Evolutionary conservation across 2,329 filamentous ascomycete species (phyloP).

Genomic region (Fusarium clavum): DNA sequence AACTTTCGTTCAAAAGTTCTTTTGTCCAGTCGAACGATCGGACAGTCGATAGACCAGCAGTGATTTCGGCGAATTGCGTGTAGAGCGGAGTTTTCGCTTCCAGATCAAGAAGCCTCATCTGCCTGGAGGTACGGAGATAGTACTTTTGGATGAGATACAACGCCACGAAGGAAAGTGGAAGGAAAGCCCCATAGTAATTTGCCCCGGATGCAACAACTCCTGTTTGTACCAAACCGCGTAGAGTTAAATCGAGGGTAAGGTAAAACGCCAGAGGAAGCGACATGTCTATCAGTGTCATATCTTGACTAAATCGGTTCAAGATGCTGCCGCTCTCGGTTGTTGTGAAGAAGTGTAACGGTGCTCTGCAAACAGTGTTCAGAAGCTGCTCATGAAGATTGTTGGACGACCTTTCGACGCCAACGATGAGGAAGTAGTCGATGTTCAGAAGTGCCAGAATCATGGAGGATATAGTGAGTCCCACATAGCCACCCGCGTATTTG

Average conservation of each 20-base stretch:
- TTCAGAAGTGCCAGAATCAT: constrained; percentile 25
- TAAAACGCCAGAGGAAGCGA: constrained; percentile 51
- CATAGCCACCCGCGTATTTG: constrained; percentile 41
- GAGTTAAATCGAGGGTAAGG: constrained; percentile 47
- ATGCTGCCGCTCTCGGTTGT: constrained; percentile 55
- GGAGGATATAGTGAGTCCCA: constrained; percentile 36
- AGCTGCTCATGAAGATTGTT: constrained; percentile 41
- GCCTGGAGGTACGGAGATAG: constrained; percentile 65
- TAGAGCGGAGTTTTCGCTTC: constrained; percentile 63
- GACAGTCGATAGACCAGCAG: constrained; percentile 60
- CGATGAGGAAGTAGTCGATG: constrained; percentile 41
- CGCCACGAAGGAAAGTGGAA: constrained; percentile 55
- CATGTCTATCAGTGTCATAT: constrained; percentile 57
- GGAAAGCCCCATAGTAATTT: constrained; percentile 51
- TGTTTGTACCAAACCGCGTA: constrained; percentile 38
- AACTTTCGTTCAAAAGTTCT: constrained; percentile 51
- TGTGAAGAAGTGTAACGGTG: constrained; percentile 56
- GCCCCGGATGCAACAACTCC: constrained; percentile 44
- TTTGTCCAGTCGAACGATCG: constrained; percentile 62
- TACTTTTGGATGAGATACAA: constrained; percentile 60
- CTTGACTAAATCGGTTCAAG: constrained; percentile 58
- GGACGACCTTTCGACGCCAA: constrained; percentile 40
- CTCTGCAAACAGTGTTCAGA: constrained; percentile 47
- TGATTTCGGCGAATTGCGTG: constrained; percentile 62
- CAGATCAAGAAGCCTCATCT: constrained; percentile 63